Evolutionary conservation across 148 eudicot species (phyloP), one percentile per base, ranked within the genome.

Genomic region (Arbutus unedo): DNA sequence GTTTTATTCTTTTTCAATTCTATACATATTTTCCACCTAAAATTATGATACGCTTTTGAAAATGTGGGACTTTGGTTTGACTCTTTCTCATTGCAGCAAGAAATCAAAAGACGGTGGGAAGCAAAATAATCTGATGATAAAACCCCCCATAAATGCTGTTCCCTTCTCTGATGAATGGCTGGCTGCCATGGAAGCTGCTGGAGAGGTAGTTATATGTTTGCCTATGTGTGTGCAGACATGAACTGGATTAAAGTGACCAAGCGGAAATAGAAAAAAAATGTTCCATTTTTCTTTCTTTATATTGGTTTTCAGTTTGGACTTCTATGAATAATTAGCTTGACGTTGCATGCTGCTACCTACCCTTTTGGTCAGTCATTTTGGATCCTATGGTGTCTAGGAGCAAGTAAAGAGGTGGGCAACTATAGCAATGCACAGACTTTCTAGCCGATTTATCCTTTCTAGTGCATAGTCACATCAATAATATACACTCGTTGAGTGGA

Each of bases 151-250:
- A 48, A 77, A 92, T 90, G 96, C 90, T 56, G 81, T 88, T 89
- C 99, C 99, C 66, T 97, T 97, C 85, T 94, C 98, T 86, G 99
- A 97, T 64, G 98, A 97, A 88, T 97, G 99, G 99, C 88, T 97
- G 83, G 97, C 99, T 88, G 97, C 96, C 71, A 88, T 97, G 48
- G 98, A 94, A 90, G 95, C 98, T 79, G 98, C 97, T 86, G 99
- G 99, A 86, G 99, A 94, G 93, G 99, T 94, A 94, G 87, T 74
- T 77, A 51, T 82, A 23, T 77, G 18, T 4, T 15, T 45, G 50
- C 4, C 44, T 45, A 49, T 74, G 8, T 53, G 18, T 15, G 19
- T 54, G 25, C 47, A 77, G 31, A 38, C 18, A 38, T 55, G 64
- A 77, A 53, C 23, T 53, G 79, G 8, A 54, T 8, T 75, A 38